Base-by-base conservation (phyloP, 140 eudicot species). In the Ambrosia hybrid region DNA sequence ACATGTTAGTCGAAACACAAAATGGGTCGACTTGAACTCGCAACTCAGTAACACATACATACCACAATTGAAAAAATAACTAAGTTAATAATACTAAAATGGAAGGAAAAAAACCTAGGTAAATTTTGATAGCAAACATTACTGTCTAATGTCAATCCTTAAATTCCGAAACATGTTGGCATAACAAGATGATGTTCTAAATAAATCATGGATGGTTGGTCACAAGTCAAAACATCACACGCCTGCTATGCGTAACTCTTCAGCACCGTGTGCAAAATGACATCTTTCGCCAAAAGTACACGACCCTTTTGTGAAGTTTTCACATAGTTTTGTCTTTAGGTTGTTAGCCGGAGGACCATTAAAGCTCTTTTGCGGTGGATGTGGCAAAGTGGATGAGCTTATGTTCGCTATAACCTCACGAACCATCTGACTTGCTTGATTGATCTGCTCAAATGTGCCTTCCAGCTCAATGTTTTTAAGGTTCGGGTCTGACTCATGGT, bases 211-310 rank as follows among this genome's bases (percentile, higher is more conserved):
- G 14, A 14, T 3, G 11, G 9, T 52, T 61, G 4, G 5, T 41
- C 57, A 26, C 51, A 33, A 30, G 65, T 73, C 71, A 62, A 49
- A 57, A 49, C 34, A 21, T 73, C 33, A 81, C 78, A 79, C 76
- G 5, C 87, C 87, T 1, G 87, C 59, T 41, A 72, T 83, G 58
- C 98, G 95, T 56, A 89, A 71, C 70, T 92, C 98, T 52, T 82
- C 89, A 9, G 80, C 87, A 9, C 98, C 98, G 51, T 92, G 98
- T 17, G 98, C 98, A 67, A 89, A 92, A 82, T 92, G 95, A 79
- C 98, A 92, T 81, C 85, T 80, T 4, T 92, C 98, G 0, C 95
- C 96, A 73, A 92, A 92, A 0, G 98, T 89, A 76, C 98, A 92
- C 0, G 91, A 75, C 7, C 98, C 96, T 68, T 92, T 92, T 0